These are phyloP conservation scores for Leishmania arabica DNA, from an alignment of 208 protist species.

Conservation along the genomic window DNA sequence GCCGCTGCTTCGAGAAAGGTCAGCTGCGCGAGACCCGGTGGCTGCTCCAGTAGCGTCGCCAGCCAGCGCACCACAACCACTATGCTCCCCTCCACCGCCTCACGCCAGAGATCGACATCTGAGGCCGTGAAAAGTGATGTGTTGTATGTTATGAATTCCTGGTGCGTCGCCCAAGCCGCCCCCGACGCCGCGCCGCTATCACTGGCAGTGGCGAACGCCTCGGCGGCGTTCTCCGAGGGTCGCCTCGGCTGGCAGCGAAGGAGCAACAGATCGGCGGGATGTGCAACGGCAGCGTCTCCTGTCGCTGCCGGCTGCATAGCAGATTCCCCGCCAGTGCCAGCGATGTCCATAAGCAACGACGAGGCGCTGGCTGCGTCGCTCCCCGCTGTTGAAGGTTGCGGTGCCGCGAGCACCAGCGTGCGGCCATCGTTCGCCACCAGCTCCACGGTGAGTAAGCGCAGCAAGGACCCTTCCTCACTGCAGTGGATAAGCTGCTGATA, in stretches of 20 bases:
- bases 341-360: conserved; percentile 30
- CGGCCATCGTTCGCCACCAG: conserved; percentile 71
- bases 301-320: neutral
- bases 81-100: conserved; percentile 60
- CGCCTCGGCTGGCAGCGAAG: conserved; percentile 34
- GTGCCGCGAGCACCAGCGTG: conserved; percentile 51
- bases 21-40: conserved; percentile 74
- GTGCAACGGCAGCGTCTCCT: conserved; percentile 19
- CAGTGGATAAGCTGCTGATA: conserved; percentile 30
- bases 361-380: neutral
- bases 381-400: neutral
- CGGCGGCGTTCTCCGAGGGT: neutral
- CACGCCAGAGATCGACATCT: conserved; percentile 66
- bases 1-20: conserved; percentile 57
- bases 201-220: neutral
- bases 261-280: conserved; percentile 62
- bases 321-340: conserved; percentile 8
- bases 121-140: conserved; percentile 38
- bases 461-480: conserved; percentile 34
- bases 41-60: conserved; percentile 41
- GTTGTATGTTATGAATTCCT: conserved; percentile 66
- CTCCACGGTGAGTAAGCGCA: conserved; percentile 57
- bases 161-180: conserved; percentile 29
- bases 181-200: conserved; percentile 3
- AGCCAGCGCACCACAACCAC: conserved; percentile 49